These are phyloP conservation scores for Trypanosoma mega DNA, from an alignment of 208 protist genomes.

Conservation along the genomic window DNA sequence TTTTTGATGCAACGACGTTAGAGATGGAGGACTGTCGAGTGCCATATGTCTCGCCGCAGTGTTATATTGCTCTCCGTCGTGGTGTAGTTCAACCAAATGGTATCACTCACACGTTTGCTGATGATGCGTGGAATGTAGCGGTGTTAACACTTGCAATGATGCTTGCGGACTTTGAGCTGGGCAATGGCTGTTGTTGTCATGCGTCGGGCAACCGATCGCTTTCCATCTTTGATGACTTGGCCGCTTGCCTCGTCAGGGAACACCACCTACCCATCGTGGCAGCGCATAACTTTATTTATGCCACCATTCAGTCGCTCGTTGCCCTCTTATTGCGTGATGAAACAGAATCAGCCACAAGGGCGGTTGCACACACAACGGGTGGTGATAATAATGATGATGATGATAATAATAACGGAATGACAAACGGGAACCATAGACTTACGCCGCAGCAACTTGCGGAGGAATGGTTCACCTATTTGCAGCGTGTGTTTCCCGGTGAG, in stretches of 20 bases:
- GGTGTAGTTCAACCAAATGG: neutral
- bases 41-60: constrained; percentile 74
- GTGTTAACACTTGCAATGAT: constrained; percentile 67
- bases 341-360: neutral
- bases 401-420: neutral
- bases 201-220: constrained; percentile 22
- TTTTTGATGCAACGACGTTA: constrained; percentile 54
- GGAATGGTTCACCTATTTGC: constrained; percentile 59
- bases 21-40: constrained; percentile 33
- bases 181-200: constrained; percentile 22
- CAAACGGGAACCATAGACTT: no score
- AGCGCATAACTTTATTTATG: constrained; percentile 78
- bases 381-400: neutral
- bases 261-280: constrained; percentile 32
- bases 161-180: constrained; percentile 44
- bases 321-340: neutral
- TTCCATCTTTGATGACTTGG: constrained; percentile 53
- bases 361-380: neutral
- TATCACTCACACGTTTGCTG: constrained; percentile 49
- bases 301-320: constrained; percentile 45
- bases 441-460: constrained; percentile 41
- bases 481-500: constrained; percentile 22
- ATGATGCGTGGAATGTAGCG: constrained; percentile 79
- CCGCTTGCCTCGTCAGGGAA: constrained; percentile 22
- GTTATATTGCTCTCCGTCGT: constrained; percentile 25